Percentiles rank a stretch among this genome's conserved stretches.
These are phyloP conservation scores for Rostrohypoxylon terebratum DNA, from an alignment of 495 filamentous ascomycete species.

Conservation along the genomic window DNA sequence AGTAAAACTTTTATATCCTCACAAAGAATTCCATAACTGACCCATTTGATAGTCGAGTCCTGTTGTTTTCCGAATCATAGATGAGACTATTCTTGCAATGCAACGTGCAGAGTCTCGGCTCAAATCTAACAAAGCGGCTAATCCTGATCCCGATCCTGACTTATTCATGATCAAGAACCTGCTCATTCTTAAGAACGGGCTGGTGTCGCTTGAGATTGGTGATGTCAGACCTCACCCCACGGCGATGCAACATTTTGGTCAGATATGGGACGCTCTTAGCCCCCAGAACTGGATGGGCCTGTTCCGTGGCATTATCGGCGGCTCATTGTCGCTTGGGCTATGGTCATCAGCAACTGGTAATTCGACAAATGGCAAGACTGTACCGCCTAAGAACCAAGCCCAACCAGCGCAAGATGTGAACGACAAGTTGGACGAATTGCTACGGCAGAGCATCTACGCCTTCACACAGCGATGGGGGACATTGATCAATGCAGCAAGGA, in stretches of 20 bases:
- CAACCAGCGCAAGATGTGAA: conserved; percentile 69
- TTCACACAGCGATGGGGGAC: conserved; percentile 75
- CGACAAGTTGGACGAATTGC: conserved; percentile 81
- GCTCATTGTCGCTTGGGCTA: conserved; percentile 49
- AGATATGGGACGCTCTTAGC: conserved; percentile 78
- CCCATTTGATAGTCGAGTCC: conserved; percentile 60
- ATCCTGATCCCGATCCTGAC: conserved; percentile 72
- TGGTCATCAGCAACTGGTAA: conserved; percentile 50
- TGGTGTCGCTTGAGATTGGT: conserved; percentile 93
- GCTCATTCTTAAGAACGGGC: conserved; percentile 88
- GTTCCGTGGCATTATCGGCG: conserved; percentile 55
- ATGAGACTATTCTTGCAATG: conserved; percentile 59
- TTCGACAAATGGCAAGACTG: conserved; percentile 29
- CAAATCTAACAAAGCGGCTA: conserved; percentile 54
- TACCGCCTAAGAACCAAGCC: conserved; percentile 26
- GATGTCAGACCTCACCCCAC: conserved; percentile 77
- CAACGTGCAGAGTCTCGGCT: conserved; percentile 66
- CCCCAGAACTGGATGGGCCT: conserved; percentile 58
- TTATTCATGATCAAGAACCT: conserved; percentile 93
- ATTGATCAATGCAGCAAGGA: conserved; percentile 53
- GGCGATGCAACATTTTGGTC: conserved; percentile 73
- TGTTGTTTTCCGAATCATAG: conserved; percentile 60
- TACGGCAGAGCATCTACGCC: conserved; percentile 81
- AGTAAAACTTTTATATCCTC: conserved; percentile 49
- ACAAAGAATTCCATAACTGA: conserved; percentile 48